Evolutionary conservation across 2,329 filamentous ascomycete species (phyloP).

Genomic region (Xylariaceae sp.): DNA sequence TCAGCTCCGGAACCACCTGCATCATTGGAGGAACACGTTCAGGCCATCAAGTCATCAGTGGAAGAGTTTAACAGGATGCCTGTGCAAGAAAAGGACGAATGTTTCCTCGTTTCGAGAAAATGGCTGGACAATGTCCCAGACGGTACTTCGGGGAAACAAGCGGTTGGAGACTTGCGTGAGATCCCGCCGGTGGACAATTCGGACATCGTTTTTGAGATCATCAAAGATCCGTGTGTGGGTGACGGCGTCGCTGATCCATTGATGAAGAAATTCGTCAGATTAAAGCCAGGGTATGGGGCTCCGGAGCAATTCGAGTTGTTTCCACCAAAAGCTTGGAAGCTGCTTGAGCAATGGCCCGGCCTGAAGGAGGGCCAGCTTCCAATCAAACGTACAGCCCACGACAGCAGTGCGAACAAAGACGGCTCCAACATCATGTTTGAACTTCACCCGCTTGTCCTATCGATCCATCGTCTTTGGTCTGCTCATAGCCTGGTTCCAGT

Average conservation of each 20-base stretch:
- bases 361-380: constrained; percentile 63
- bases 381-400: constrained; percentile 73
- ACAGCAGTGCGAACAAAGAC: constrained; percentile 60
- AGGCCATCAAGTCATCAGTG: constrained; percentile 61
- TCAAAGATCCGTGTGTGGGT: constrained; percentile 40
- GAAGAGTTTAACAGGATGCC: constrained; percentile 47
- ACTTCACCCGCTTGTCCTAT: constrained; percentile 78
- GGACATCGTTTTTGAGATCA: constrained; percentile 65
- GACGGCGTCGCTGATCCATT: constrained; percentile 26
- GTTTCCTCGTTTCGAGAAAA: constrained; percentile 70
- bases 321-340: constrained; percentile 74
- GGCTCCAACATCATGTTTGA: constrained; percentile 71
- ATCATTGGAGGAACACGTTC: constrained; percentile 67
- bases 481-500: constrained; percentile 52
- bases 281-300: constrained; percentile 61
- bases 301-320: constrained; percentile 74
- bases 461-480: constrained; percentile 73
- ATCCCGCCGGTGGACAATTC: constrained; percentile 85
- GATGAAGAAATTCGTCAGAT: constrained; percentile 57
- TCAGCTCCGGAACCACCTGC: constrained; percentile 22
- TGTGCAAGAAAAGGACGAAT: constrained; percentile 66
- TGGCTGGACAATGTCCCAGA: constrained; percentile 77
- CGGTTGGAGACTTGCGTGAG: constrained; percentile 51
- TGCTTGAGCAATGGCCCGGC: constrained; percentile 80
- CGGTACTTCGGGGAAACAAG: constrained; percentile 52